Evolutionary conservation across 2,329 filamentous ascomycete species (phyloP).

Genomic region (Beauveria bassiana): DNA sequence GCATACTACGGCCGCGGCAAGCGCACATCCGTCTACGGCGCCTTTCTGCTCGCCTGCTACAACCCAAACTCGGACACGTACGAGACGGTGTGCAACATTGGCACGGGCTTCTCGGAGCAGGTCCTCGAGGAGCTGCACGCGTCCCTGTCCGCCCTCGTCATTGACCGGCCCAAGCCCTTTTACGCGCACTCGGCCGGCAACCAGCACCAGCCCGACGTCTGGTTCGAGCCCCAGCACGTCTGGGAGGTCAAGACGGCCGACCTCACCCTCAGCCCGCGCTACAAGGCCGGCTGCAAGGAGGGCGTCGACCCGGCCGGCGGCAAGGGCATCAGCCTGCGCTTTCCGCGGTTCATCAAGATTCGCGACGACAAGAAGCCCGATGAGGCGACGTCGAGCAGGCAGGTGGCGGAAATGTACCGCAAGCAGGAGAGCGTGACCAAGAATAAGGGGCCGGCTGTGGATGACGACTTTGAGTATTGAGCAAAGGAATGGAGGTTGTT

Average conservation of each 20-base stretch:
- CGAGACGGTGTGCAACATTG: slow-evolving; percentile 97
- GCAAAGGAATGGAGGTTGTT: neutral
- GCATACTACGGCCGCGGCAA: slow-evolving; percentile 94
- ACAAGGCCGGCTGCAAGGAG: slow-evolving; percentile 82
- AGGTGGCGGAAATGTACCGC: slow-evolving; percentile 94
- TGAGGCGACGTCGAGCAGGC: slow-evolving; percentile 72
- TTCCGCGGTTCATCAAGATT: slow-evolving; percentile 85
- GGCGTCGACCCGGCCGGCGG: slow-evolving; percentile 64
- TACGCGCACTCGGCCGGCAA: slow-evolving; percentile 77
- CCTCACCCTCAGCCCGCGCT: slow-evolving; percentile 82
- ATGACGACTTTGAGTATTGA: slow-evolving; percentile 97
- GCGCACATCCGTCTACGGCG: slow-evolving; percentile 89
- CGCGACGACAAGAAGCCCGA: slow-evolving; percentile 95
- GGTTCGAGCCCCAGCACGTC: slow-evolving; percentile 90
- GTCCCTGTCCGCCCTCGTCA: slow-evolving; percentile 67
- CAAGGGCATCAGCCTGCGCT: slow-evolving; percentile 79
- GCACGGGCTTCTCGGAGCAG: slow-evolving; percentile 93
- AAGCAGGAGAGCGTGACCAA: slow-evolving; percentile 88
- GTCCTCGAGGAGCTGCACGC: slow-evolving; percentile 80
- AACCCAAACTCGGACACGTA: slow-evolving; percentile 74
- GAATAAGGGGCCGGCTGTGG: slow-evolving; percentile 76
- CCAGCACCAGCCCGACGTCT: slow-evolving; percentile 95
- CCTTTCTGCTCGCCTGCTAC: slow-evolving; percentile 92
- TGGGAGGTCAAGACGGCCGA: slow-evolving; percentile 99
- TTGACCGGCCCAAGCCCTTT: slow-evolving; percentile 88